Evolutionary conservation across 2,329 filamentous ascomycete genomes (phyloP), one percentile per base, ranked within the genome.

Genomic region (Pseudocercospora eumusae): DNA sequence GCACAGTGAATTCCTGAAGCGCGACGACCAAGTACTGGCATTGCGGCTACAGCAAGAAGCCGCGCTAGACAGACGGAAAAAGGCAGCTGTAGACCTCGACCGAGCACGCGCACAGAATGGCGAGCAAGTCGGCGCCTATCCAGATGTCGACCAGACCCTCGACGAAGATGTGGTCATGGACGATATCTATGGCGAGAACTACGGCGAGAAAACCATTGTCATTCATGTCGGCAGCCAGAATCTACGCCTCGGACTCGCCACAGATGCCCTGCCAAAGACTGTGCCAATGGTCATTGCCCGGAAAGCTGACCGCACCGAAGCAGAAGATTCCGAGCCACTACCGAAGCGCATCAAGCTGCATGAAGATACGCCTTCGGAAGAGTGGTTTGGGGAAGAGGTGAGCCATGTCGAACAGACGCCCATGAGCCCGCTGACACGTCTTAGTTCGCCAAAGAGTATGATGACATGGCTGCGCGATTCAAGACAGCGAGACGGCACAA

Each of bases 141-240:
- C 84, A 9, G 72, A 75, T 49, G 69, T 70, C 1, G 72, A 73
- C 27, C 62, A 66, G 3, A 71, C 73, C 40, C 62, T 74, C 3
- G 75, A 76, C 33, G 74, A 76, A 15, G 81, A 82, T 66, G 81
- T 84, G 49, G 86, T 87, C 15, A 83, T 88, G 73, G 83, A 83
- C 57, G 75, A 86, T 84, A 64, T 74, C 73, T 60, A 75, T 75
- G 60, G 81, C 83, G 86, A 86, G 47, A 81, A 87, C 55, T 88
- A 91, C 68, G 89, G 92, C 5, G 93, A 92, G 9, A 96, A 93
- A 76, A 89, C 96, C 64, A 93, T 99, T 73, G 90, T 98, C 63
- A 91, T 99, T 70, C 95, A 99, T 74, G 88, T 93, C 1, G 95
- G 95, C 28, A 98, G 93, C 74, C 93, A 98, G 77, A 98, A 98